These are phyloP conservation scores for Colletotrichum ledebouriae DNA, from an alignment of 2,329 filamentous ascomycete species.

Conservation along the genomic window DNA sequence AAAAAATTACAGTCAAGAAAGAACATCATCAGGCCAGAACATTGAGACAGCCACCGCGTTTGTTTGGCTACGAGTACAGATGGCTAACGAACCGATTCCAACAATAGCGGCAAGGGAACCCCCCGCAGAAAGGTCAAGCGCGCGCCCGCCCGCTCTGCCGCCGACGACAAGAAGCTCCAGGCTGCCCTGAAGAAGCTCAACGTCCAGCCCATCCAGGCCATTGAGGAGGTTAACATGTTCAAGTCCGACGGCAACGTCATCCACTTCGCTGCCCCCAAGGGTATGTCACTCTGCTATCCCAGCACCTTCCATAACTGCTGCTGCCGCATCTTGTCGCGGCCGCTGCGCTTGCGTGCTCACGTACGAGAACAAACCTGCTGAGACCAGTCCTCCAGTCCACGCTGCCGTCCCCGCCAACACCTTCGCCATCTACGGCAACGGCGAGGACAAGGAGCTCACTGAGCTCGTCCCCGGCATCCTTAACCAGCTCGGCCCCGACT, in stretches of 20 bases:
- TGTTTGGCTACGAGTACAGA: slow-evolving; percentile 35
- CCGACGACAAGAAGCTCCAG: slow-evolving; percentile 99
- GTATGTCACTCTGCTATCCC: slow-evolving; percentile 66
- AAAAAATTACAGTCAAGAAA: background rate
- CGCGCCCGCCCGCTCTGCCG: slow-evolving; percentile 90
- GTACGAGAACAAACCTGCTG: slow-evolving; percentile 1
- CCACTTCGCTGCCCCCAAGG: slow-evolving; percentile 98
- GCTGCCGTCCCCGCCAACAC: slow-evolving; percentile 98
- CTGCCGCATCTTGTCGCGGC: background rate
- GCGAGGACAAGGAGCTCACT: slow-evolving; percentile 99
- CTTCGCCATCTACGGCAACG: slow-evolving; percentile 98
- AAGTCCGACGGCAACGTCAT: slow-evolving; percentile 99
- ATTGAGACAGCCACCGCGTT: background rate
- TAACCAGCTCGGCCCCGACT: slow-evolving; percentile 99
- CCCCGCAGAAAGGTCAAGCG: slow-evolving; percentile 99
- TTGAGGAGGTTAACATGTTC: slow-evolving; percentile 99
- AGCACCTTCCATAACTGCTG: background rate
- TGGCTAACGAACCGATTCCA: slow-evolving; percentile 48
- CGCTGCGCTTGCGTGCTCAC: background rate
- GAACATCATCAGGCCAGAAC: background rate
- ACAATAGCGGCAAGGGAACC: slow-evolving; percentile 89
- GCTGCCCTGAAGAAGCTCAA: slow-evolving; percentile 98
- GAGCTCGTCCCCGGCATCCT: slow-evolving; percentile 99
- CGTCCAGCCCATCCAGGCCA: slow-evolving; percentile 98
- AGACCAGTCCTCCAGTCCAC: slow-evolving; percentile 77